Conservation (phyloP, 2,329 filamentous ascomycete genomes). For the Penicillium expansum region DNA sequence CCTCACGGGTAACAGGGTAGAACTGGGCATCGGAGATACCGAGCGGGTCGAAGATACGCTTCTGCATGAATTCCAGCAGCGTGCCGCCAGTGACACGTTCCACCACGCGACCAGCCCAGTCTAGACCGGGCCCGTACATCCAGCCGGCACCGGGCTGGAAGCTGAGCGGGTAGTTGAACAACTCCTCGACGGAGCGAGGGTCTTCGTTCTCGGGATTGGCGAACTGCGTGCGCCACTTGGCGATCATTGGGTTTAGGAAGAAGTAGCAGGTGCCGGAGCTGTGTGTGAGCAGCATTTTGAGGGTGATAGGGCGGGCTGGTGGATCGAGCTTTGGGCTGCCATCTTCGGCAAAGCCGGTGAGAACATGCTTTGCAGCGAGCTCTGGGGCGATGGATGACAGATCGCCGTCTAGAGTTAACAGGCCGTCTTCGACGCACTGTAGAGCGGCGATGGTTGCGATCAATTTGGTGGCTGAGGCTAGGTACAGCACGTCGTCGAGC, state of each 20-base stretch:
- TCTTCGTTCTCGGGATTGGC: constrained; percentile 13
- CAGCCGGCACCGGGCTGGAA: constrained; percentile 54
- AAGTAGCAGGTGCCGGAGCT: constrained; percentile 51
- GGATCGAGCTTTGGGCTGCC: constrained; percentile 42
- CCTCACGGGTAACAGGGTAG: too few relatives aligned
- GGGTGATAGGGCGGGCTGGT: constrained; percentile 43
- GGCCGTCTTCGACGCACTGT: constrained; percentile 55
- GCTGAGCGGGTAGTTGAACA: constrained; percentile 46
- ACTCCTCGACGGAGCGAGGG: constrained; percentile 41
- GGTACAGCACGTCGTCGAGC: constrained; percentile 24
- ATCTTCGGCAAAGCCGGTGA: constrained; percentile 48
- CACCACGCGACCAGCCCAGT: too few relatives aligned
- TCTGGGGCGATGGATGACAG: constrained; percentile 49
- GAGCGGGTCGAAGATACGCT: too few relatives aligned
- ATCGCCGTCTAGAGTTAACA: constrained; percentile 49
- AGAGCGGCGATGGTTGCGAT: constrained; percentile 53
- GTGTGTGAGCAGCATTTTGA: constrained; percentile 53
- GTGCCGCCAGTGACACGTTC: too few relatives aligned
- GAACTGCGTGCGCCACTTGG: constrained; percentile 38
- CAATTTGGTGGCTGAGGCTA: constrained; percentile 43
- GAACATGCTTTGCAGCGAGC: constrained; percentile 48
- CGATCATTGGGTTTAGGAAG: constrained; percentile 39
- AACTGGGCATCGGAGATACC: too few relatives aligned
- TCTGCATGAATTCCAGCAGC: too few relatives aligned
- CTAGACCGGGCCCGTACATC: constrained; percentile 51